Evolutionary conservation across 2,329 filamentous ascomycete genomes (phyloP).

Genomic region (Calonectria pteridis): DNA sequence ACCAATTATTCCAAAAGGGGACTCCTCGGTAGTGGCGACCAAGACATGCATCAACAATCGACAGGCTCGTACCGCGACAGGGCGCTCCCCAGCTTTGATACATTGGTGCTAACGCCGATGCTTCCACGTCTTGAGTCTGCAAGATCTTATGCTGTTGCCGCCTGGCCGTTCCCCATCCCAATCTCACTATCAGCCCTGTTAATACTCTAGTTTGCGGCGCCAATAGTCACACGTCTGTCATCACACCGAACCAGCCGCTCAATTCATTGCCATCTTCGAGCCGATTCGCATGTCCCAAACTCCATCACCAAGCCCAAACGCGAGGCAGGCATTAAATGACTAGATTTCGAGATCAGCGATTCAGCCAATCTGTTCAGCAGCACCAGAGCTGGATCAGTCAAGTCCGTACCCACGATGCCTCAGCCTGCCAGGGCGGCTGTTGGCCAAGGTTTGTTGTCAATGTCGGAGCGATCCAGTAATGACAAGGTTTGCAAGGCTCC

Average conservation of each 20-base stretch:
- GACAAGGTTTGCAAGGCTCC: slow-evolving; percentile 6
- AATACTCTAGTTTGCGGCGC: not conserved
- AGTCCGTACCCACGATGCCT: not conserved
- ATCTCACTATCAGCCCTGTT: slow-evolving; percentile 35
- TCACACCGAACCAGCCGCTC: not conserved
- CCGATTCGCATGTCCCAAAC: not conserved
- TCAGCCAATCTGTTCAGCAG: not conserved
- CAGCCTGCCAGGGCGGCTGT: not conserved
- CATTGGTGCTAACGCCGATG: slow-evolving; percentile 25
- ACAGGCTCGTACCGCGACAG: slow-evolving; percentile 32
- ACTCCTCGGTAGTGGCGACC: slow-evolving; percentile 19
- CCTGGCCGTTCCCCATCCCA: slow-evolving; percentile 15
- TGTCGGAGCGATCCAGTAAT: not conserved
- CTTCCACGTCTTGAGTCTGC: slow-evolving; percentile 21
- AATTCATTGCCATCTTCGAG: not conserved
- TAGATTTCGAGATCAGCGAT: not conserved
- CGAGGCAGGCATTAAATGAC: not conserved
- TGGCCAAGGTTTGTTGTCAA: not conserved
- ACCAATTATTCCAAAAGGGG: slow-evolving; percentile 3
- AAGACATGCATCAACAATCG: slow-evolving; percentile 28
- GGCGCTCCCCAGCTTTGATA: slow-evolving; percentile 20
- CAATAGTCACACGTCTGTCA: not conserved
- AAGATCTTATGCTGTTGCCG: slow-evolving; percentile 30
- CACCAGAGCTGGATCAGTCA: not conserved
- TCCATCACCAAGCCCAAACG: not conserved